phyloP scores from a whole-genome alignment of 1,139 yeast species.

The Yamadazyma sp. region DNA sequence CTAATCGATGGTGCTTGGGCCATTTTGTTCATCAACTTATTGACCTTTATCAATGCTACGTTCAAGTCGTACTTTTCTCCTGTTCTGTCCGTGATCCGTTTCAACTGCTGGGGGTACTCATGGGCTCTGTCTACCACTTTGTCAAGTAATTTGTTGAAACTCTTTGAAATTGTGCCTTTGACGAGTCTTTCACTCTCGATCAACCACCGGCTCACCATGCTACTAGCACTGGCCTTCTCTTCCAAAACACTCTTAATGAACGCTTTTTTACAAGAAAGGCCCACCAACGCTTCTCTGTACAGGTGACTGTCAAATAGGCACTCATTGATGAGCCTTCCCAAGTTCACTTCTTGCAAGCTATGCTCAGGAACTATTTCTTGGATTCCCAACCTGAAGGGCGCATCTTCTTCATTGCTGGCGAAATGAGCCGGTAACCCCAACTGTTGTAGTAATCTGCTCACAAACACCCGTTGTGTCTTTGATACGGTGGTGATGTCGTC shows the following conservation, averaged over 20 bases:
- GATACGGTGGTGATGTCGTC: constrained; percentile 9
- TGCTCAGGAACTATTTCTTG: too few species aligned
- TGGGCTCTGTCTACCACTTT: constrained; percentile 16
- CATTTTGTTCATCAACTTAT: constrained; percentile 15
- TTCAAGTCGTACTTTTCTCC: constrained; percentile 13
- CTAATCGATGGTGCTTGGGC: constrained; percentile 11
- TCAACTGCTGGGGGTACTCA: constrained; percentile 18
- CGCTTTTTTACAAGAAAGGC: constrained; percentile 1
- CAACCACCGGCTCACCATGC: constrained; percentile 14
- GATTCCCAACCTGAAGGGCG: background rate
- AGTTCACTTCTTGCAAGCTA: constrained; percentile 10
- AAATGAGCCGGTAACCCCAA: too few species aligned
- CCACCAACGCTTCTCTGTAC: constrained; percentile 5
- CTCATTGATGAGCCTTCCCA: constrained; percentile 18
- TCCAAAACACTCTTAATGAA: constrained; percentile 7
- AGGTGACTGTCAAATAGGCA: constrained; percentile 9
- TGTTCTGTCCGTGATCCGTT: constrained; percentile 15
- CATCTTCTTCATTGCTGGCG: background rate
- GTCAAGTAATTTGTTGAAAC: constrained; percentile 10
- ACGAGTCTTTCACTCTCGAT: constrained; percentile 12
- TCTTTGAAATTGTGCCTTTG: constrained; percentile 1
- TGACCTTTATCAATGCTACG: constrained; percentile 18
- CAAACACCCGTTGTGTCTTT: background rate
- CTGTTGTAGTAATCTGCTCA: background rate
- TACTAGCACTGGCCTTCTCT: constrained; percentile 5